These are phyloP conservation scores for Bryum argenteum DNA, from an alignment of 225 moss, liverwort and hornwort genomes.

Conservation along the genomic window DNA sequence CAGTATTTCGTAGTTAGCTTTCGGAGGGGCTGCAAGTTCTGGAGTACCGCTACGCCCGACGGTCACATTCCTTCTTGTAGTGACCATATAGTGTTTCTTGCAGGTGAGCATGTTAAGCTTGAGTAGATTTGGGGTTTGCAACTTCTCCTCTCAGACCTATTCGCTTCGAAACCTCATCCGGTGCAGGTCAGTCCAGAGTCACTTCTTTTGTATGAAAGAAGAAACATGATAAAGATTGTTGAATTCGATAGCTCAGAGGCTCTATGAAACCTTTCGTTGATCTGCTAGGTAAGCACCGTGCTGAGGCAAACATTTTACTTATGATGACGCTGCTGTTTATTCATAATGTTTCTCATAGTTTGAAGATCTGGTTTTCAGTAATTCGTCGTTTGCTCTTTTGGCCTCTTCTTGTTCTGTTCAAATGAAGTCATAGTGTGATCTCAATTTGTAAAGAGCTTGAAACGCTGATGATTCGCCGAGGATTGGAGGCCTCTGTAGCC, in stretches of 20 bases:
- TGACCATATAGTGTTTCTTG: conserved; percentile 29
- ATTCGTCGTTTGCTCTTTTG: background rate
- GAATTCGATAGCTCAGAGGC: conserved; percentile 1
- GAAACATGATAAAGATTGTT: too few relatives aligned
- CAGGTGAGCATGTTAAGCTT: conserved; percentile 36
- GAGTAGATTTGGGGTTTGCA: conserved; percentile 23
- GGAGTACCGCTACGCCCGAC: background rate
- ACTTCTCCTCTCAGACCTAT: conserved; percentile 20
- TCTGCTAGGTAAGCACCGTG: conserved; percentile 11
- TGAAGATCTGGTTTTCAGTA: conserved; percentile 14
- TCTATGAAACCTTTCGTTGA: background rate
- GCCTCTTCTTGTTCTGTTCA: background rate
- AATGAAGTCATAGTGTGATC: background rate
- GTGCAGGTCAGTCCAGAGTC: conserved; percentile 34
- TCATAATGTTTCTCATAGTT: background rate
- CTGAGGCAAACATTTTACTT: conserved; percentile 10
- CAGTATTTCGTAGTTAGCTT: background rate
- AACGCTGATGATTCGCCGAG: conserved; percentile 48
- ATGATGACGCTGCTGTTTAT: background rate
- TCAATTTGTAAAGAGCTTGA: conserved; percentile 28
- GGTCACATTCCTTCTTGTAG: conserved; percentile 20
- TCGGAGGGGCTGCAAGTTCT: background rate
- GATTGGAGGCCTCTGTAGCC: conserved; percentile 45
- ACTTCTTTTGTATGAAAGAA: too few relatives aligned
- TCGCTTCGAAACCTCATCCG: conserved; percentile 24